Conservation (phyloP, 441 rosid species). For the Rhodomyrtus psidioides region DNA sequence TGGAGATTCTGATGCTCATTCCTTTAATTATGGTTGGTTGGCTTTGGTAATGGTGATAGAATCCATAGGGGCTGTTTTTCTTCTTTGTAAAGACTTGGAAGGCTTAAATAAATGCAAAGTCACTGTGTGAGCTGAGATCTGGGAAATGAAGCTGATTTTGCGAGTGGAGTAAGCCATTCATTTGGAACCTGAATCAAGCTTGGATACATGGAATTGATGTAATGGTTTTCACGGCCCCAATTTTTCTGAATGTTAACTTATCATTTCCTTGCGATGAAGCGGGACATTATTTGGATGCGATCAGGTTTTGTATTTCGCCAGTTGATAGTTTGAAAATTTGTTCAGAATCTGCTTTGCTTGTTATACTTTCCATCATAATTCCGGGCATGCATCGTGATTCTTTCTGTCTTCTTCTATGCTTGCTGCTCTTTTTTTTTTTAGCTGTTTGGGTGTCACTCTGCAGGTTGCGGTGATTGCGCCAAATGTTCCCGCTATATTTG, state of each 20-base stretch:
- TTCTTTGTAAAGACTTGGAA: fast-evolving
- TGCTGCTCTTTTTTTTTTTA: neutral
- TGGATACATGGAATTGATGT: neutral
- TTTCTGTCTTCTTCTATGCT: neutral
- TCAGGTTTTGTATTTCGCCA: neutral
- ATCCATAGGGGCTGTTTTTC: neutral
- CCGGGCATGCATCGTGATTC: neutral
- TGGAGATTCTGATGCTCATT: neutral
- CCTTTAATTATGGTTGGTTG: neutral
- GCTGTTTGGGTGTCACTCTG: neutral
- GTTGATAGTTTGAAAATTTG: neutral
- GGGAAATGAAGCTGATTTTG: neutral
- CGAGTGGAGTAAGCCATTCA: neutral
- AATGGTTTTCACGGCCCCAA: neutral
- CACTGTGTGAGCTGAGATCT: neutral
- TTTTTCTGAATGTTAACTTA: neutral
- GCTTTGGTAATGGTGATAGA: neutral
- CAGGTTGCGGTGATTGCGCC: constrained; percentile 92
- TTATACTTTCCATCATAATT: neutral
- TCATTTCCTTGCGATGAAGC: neutral
- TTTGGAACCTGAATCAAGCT: neutral
- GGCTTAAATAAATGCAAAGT: neutral
- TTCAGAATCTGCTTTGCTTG: neutral
- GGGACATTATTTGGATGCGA: neutral
- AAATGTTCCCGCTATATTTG: constrained; percentile 70